phyloP scores from a whole-genome alignment of 148 eudicot species.

The Talinum fruticosum region DNA sequence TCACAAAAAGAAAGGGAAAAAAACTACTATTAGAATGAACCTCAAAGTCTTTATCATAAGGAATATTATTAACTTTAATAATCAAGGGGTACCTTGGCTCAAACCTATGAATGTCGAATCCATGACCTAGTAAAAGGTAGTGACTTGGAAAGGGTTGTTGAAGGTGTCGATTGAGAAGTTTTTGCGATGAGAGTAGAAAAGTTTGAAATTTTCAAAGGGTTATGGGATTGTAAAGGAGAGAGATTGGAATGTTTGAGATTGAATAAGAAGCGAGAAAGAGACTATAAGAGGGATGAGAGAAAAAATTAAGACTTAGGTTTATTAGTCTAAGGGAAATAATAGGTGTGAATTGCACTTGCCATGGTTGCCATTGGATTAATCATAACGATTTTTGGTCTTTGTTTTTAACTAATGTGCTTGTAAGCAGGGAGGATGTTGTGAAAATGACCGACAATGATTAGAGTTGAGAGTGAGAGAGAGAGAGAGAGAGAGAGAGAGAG shows the following conservation, averaged over 20 bases:
- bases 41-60: conserved; percentile 86
- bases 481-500: too few relatives aligned
- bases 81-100: conserved; percentile 94
- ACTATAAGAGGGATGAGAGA: conserved; percentile 11
- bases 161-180: conserved; percentile 25
- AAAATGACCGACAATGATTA: too few relatives aligned
- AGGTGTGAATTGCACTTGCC: conserved; percentile 15
- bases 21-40: conserved; percentile 76
- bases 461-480: too few relatives aligned
- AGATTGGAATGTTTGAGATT: conserved; percentile 6
- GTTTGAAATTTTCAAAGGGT: conserved; percentile 20
- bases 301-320: conserved; percentile 14
- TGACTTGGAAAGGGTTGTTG: conserved; percentile 37
- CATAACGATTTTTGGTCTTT: too few relatives aligned
- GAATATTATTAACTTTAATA: conserved; percentile 78
- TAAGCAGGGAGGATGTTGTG: background rate
- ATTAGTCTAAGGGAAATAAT: background rate
- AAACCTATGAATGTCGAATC: conserved; percentile 83
- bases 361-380: conserved; percentile 20
- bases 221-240: background rate
- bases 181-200: conserved; percentile 49
- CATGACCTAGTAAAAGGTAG: conserved; percentile 91
- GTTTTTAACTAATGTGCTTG: too few relatives aligned
- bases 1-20: background rate
- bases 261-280: too few relatives aligned